Percentiles rank a stretch among this genome's conserved stretches.
Evolutionary conservation across 1,284 basidiomycete genomes (phyloP).

Genomic region (Fomitopsis betulina): DNA sequence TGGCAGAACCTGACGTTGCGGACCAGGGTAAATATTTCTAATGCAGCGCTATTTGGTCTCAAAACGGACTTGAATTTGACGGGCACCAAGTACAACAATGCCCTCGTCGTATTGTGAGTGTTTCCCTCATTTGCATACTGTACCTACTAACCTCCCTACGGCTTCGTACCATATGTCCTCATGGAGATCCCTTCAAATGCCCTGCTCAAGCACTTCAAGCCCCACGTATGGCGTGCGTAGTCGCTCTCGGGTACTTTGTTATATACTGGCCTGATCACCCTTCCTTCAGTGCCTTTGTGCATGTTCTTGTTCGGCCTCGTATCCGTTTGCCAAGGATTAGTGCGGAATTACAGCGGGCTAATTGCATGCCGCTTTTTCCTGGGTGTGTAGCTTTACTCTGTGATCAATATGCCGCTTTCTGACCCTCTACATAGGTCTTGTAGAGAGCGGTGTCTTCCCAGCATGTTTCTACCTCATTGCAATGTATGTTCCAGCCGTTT

Average conservation of each 20-base stretch:
- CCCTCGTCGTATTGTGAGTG: constrained; percentile 19
- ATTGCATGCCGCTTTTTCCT: constrained; percentile 36
- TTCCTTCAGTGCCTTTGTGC: constrained; percentile 22
- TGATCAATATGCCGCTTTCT: constrained; percentile 7
- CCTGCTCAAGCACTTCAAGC: constrained; percentile 16
- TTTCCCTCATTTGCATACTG: neutral
- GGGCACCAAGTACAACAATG: constrained; percentile 15
- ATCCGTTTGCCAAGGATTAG: constrained; percentile 31
- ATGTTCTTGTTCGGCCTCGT: constrained; percentile 33
- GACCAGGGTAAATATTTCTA: constrained; percentile 19
- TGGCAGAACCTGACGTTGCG: neutral
- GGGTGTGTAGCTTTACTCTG: constrained; percentile 21
- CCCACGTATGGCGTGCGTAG: constrained; percentile 17
- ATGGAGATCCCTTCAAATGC: constrained; percentile 19
- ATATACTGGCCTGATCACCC: neutral
- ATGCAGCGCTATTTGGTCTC: constrained; percentile 17
- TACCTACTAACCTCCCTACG: neutral
- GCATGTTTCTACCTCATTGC: constrained; percentile 32
- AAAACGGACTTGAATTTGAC: constrained; percentile 15
- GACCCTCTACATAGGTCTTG: constrained; percentile 11
- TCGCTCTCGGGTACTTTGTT: neutral
- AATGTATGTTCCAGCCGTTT: constrained; percentile 14
- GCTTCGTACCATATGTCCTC: constrained; percentile 19
- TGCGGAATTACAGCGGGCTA: constrained; percentile 30
- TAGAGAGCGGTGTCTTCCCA: constrained; percentile 29